These are phyloP conservation scores for Ophiostoma piceae DNA, from an alignment of 2,329 filamentous ascomycete species.

Conservation along the genomic window DNA sequence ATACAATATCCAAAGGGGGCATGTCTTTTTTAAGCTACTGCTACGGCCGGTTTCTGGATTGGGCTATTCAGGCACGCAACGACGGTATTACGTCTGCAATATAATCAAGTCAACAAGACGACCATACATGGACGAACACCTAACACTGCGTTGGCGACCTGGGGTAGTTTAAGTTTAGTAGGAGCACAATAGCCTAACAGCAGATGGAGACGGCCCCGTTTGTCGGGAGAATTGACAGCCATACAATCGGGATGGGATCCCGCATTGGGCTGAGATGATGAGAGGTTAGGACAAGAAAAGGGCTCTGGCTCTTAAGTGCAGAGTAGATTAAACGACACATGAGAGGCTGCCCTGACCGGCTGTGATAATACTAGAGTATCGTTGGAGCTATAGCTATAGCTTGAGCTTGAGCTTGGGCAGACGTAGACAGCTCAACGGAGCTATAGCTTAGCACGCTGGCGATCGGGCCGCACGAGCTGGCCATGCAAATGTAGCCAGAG, in stretches of 20 bases:
- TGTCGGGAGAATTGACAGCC: conserved; percentile 7
- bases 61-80: conserved; percentile 3
- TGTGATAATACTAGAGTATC: neutral
- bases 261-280: conserved; percentile 1
- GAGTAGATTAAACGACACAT: neutral
- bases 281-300: neutral
- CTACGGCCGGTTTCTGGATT: conserved; percentile 12
- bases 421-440: neutral
- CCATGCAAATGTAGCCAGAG: neutral
- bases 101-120: neutral
- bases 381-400: neutral
- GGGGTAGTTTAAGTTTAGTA: no score
- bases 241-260: conserved; percentile 11
- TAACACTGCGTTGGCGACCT: conserved; percentile 15
- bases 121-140: conserved; percentile 24
- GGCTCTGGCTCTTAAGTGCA: neutral
- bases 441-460: no score
- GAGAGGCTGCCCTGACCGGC: conserved; percentile 2
- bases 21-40: conserved; percentile 26
- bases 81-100: no score
- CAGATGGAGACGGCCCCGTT: neutral
- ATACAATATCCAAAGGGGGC: conserved; percentile 14
- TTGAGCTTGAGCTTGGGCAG: neutral
- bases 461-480: no score
- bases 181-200: neutral